phyloP scores from a whole-genome alignment of 2,329 filamentous ascomycete species.

The Colletotrichum camelliae region DNA sequence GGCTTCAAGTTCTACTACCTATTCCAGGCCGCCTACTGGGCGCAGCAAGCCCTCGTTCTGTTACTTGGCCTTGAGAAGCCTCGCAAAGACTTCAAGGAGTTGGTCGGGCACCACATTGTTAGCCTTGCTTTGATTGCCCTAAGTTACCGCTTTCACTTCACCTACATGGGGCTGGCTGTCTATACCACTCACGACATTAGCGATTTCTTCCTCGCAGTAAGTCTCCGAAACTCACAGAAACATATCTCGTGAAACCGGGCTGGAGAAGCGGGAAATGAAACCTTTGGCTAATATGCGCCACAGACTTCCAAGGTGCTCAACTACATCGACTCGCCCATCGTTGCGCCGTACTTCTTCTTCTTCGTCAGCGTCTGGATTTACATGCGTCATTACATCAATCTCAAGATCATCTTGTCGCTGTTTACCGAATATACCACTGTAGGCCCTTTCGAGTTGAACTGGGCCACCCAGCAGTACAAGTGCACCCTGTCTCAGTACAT shows the following conservation, averaged over 20 bases:
- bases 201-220: conserved; percentile 92
- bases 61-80: conserved; percentile 89
- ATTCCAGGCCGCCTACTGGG: conserved; percentile 94
- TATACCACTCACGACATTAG: conserved; percentile 95
- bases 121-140: conserved; percentile 82
- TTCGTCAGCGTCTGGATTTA: conserved; percentile 91
- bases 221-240: conserved; percentile 33
- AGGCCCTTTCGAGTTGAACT: conserved; percentile 78
- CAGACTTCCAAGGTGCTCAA: conserved; percentile 91
- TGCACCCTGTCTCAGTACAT: conserved; percentile 73
- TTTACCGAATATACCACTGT: conserved; percentile 78
- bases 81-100: conserved; percentile 92
- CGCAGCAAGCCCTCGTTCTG: conserved; percentile 90
- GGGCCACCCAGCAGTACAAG: conserved; percentile 80
- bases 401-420: conserved; percentile 76
- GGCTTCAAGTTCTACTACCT: conserved; percentile 96
- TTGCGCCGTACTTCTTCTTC: conserved; percentile 82
- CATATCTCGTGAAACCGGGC: background rate
- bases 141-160: conserved; percentile 96
- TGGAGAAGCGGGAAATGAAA: background rate
- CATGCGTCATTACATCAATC: conserved; percentile 84
- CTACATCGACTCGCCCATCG: conserved; percentile 81
- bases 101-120: conserved; percentile 90
- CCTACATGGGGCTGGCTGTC: conserved; percentile 90
- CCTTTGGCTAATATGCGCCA: conserved; percentile 13